Base-by-base conservation (phyloP, 805 yeast species). In the Saccharomycopsis fibuligera region DNA sequence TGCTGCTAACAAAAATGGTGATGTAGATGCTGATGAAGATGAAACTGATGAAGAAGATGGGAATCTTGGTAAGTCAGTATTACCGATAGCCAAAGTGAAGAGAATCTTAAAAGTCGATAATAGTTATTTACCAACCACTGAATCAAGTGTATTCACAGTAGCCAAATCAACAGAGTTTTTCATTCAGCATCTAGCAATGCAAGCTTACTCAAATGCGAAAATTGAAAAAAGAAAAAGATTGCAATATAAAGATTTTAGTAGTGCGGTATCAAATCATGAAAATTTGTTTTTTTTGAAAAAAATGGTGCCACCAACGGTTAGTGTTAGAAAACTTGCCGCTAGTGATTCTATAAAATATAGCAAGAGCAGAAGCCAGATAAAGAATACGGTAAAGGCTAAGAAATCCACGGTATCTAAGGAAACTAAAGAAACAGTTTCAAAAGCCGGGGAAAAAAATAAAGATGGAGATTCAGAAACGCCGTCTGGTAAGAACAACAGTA, bases 101-200 rank as follows among this genome's bases (percentile, higher is more conserved):
- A 74, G 81, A 56, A 81, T 86, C 47, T 74, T 86, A 61, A 84
- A 83, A 58, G 73, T 82, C 60, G 95, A 86, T 60, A 86, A 88
- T 14, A 89, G 81, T 35, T 83, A 82, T 56, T 64, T 72, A 5
- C 75, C 81, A 1, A 79, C 86, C 1, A 78, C 88, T 2, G 82
- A 77, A 49, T 69, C 80, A 25, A 87, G 91, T 0, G 86, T 82
- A n/a, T 81, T 78, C 60, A 75, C 87, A 14, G 70, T 86, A 5
- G 87, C 86, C 2, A 72, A 83, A n/a, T 89, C 93, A 6, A 79
- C 91, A 0, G 93, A 86, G 58, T 64, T 83, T 21, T 86, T 86
- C 59, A 72, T 85, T 21, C 81, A 80, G 62, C 76, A 79, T 58
- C 70, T 85, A 52, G 74, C 86, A 1, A 87, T 81, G 59, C 86